A percentile compares a stretch with the other conserved stretches of the same genome.
Evolutionary conservation across 202 grass and related monocot genomes (phyloP).

Genomic region (Setaria italica): DNA sequence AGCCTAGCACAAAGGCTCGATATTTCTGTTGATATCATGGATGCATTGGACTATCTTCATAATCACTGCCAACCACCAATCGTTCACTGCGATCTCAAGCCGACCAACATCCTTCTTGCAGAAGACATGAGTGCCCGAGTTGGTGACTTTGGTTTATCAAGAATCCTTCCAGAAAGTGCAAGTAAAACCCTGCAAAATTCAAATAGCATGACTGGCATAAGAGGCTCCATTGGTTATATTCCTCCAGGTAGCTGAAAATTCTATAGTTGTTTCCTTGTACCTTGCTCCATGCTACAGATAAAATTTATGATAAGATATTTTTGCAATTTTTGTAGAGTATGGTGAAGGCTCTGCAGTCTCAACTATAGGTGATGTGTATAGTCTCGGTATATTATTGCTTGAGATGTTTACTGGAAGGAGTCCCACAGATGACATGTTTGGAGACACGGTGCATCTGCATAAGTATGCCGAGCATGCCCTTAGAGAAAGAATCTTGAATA

Average conservation of each 20-base stretch:
- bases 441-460: not conserved
- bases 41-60: conserved; percentile 60
- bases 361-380: conserved; percentile 26
- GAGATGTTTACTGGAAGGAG: conserved; percentile 43
- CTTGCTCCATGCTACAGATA: not conserved
- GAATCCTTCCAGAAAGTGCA: too few relatives aligned
- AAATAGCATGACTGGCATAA: conserved; percentile 24
- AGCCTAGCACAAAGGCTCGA: conserved; percentile 43
- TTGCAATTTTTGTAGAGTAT: conserved; percentile 35
- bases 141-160: too few relatives aligned
- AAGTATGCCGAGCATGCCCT: not conserved
- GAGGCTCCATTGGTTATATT: conserved; percentile 52
- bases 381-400: conserved; percentile 38
- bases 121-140: too few relatives aligned
- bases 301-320: not conserved
- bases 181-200: too few relatives aligned
- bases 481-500: not conserved
- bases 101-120: too few relatives aligned
- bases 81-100: not conserved
- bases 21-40: conserved; percentile 46
- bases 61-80: conserved; percentile 38
- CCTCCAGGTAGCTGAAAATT: conserved; percentile 29
- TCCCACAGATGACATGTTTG: conserved; percentile 29
- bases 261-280: not conserved
- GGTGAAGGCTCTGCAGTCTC: conserved; percentile 25